Evolutionary conservation across 2,329 filamentous ascomycete species (phyloP), one percentile per base, ranked within the genome.

Genomic region (Ophiosphaerella korrae): DNA sequence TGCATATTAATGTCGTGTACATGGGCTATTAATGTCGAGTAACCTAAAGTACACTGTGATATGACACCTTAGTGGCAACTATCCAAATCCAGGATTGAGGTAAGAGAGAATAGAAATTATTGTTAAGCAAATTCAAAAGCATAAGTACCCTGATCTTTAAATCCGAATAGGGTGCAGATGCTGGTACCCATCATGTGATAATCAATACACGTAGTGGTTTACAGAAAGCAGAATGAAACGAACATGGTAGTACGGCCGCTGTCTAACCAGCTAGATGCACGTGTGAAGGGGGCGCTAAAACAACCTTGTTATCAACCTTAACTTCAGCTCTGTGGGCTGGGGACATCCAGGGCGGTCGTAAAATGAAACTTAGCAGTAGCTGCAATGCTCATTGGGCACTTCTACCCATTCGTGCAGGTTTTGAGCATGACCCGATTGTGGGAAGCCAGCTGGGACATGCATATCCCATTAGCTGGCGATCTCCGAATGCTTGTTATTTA

Each of bases 381-480:
- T 26, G 13, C 9, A 12, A 31, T 13, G 1, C 9, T 49, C 11
- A 45, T 32, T 49, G 40, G 49, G 11, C n/a, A 11, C 13, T n/a
- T 24, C 23, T 14, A 42, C n/a, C 16, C 24, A 16, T 21, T 14
- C 23, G 26, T 29, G 26, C 26, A 29, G 34, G 33, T 33, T 48
- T 39, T 48, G 45, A 41, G 26, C n/a, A 29, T 21, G 26, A 44
- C 26, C 18, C 37, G 34, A 44, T 14, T 14, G 32, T 11, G 46
- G 52, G 48, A 48, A 36, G 55, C 58, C 50, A 58, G 55, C 54
- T 32, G 21, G 23, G 42, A 55, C 52, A 62, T 60, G 57, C 57
- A 64, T 57, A 54, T 45, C 18, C 52, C 33, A 18, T 49, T 61
- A 58, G 59, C 47, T 56, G 57, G 16, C 31, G 61, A 64, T 66